Evolutionary conservation across 2,329 filamentous ascomycete species (phyloP), one percentile per base, ranked within the genome.

Genomic region (Neonectria neomacrospora): DNA sequence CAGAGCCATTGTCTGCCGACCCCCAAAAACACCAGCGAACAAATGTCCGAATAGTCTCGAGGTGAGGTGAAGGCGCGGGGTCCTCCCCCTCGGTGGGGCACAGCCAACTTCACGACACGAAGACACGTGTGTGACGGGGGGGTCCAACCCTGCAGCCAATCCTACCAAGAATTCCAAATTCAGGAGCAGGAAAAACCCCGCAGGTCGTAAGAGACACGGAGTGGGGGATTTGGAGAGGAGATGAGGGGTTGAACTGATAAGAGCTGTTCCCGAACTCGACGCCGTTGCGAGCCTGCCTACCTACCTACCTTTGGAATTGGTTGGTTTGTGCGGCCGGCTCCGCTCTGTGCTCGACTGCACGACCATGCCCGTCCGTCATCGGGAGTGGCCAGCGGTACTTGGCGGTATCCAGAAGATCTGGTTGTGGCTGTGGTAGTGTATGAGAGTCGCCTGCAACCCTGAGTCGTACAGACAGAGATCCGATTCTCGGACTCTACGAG

Each of bases 171-270:
- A 32, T 20, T 50, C 18, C n/a, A 20, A 41, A 41, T 18, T 50
- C 11, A 11, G 28, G 28, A 50, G 18, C n/a, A 41, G n/a, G n/a
- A n/a, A 50, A 50, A 32, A 22, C 26, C 12, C 47, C 47, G 10
- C 47, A 50, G 9, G n/a, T 50, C 12, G n/a, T 32, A n/a, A 50
- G 28, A 26, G 10, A 26, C 26, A 47, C 52, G 45, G 30, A 45
- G 52, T 61, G 52, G 52, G 20, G 37, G 44, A 12, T 14, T 51
- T 39, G 20, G 42, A 26, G 44, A 37, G 37, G 20, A 32, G 47
- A 12, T 50, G 50, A 50, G 28, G 39, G 47, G 47, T 41, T 22
- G 11, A 11, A 30, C 53, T 32, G 53, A 52, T 61, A 61, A 56
- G 58, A 55, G 51, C 37, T 18, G 8, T 41, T 47, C 53, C 53